These are phyloP conservation scores for Cystobasidiaceae sp. DNA, from an alignment of 1,284 basidiomycete species.

Conservation along the genomic window DNA sequence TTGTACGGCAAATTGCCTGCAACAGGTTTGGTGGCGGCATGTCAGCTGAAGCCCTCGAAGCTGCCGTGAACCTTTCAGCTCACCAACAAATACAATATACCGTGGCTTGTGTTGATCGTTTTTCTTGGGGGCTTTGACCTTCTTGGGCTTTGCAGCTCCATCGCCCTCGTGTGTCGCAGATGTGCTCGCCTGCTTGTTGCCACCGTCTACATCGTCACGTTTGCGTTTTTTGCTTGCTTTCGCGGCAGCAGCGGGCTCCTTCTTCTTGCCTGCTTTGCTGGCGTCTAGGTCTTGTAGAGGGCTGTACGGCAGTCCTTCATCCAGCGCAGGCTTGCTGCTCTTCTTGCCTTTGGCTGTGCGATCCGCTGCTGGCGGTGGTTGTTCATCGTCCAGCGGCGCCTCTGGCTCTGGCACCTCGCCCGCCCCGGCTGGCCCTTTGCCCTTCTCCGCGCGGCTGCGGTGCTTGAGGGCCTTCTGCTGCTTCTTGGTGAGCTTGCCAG, in stretches of 20 bases:
- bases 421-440: slow-evolving; percentile 26
- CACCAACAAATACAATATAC: slow-evolving; percentile 86
- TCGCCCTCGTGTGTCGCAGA: not conserved
- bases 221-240: slow-evolving; percentile 14
- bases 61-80: too few relatives aligned
- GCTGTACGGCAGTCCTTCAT: slow-evolving; percentile 7
- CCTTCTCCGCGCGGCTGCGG: slow-evolving; percentile 34
- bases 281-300: not conserved
- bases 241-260: not conserved
- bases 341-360: slow-evolving; percentile 32
- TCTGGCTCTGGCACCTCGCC: slow-evolving; percentile 35
- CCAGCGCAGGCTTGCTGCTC: slow-evolving; percentile 8
- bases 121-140: too few relatives aligned
- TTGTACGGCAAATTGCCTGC: slow-evolving; percentile 84
- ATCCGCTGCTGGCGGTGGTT: too few relatives aligned
- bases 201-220: slow-evolving; percentile 10
- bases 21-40: slow-evolving; percentile 8
- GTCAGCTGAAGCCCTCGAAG: not conserved
- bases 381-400: slow-evolving; percentile 32
- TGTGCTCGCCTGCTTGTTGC: not conserved
- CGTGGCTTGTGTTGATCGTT: slow-evolving; percentile 45
- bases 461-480: slow-evolving; percentile 30
- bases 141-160: slow-evolving; percentile 25
- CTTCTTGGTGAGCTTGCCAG: slow-evolving; percentile 29
- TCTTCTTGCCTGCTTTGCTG: slow-evolving; percentile 1